Percentiles rank a stretch among this genome's conserved stretches.
phyloP scores from a whole-genome alignment of 768 basidiomycete genomes.

The Russula sp. region DNA sequence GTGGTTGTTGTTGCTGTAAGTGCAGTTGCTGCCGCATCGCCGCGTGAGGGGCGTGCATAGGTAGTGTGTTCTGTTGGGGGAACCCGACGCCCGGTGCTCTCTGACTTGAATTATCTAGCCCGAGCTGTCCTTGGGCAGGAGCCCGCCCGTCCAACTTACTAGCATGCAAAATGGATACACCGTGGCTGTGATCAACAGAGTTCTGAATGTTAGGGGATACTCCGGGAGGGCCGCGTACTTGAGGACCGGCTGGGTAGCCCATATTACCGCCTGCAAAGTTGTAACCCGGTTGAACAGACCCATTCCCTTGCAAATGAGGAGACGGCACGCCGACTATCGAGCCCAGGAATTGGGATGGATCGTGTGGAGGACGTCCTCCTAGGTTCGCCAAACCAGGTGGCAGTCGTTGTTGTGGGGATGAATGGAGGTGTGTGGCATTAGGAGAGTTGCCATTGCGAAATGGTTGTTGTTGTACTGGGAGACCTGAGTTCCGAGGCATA shows the following conservation, averaged over 20 bases:
- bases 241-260: slow-evolving; percentile 37
- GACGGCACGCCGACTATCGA: slow-evolving; percentile 41
- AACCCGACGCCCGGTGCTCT: slow-evolving; percentile 51
- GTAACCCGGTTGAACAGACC: slow-evolving; percentile 37
- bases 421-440: slow-evolving; percentile 47
- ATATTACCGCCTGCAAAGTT: slow-evolving; percentile 37
- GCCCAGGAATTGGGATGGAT: slow-evolving; percentile 59
- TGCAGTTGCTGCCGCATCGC: slow-evolving; percentile 47
- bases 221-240: slow-evolving; percentile 53
- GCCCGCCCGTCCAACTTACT: slow-evolving; percentile 54
- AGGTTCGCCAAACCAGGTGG: slow-evolving; percentile 81
- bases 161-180: slow-evolving; percentile 54
- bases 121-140: slow-evolving; percentile 48
- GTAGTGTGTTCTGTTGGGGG: slow-evolving; percentile 45
- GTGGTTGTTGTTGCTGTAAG: slow-evolving; percentile 56
- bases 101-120: slow-evolving; percentile 44
- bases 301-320: slow-evolving; percentile 25
- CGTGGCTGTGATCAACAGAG: slow-evolving; percentile 45
- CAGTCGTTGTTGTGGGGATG: slow-evolving; percentile 54
- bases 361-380: slow-evolving; percentile 78
- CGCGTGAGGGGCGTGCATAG: slow-evolving; percentile 42
- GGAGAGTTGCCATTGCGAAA: slow-evolving; percentile 74
- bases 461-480: slow-evolving; percentile 55
- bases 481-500: slow-evolving; percentile 49
- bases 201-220: slow-evolving; percentile 45